phyloP scores from a whole-genome alignment of 2,329 filamentous ascomycete species.

The Colletotrichum camelliae region DNA sequence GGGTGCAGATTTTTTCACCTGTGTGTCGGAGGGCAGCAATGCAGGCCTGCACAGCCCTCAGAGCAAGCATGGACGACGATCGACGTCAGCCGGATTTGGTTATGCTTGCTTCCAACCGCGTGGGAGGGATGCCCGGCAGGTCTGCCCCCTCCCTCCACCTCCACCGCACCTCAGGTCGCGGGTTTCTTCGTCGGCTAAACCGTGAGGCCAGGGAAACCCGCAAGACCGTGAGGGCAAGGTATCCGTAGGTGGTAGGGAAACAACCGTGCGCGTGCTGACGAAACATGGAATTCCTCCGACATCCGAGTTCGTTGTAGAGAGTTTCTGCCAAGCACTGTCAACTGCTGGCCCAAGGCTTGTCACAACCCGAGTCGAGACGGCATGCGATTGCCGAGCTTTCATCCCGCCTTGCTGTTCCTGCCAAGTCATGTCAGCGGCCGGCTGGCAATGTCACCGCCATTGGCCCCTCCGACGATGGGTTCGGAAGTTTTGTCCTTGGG shows the following conservation, averaged over 20 bases:
- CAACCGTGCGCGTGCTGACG: conserved; percentile 12
- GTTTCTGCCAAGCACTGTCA: conserved; percentile 18
- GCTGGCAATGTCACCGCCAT: conserved; percentile 1
- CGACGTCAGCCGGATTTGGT: conserved; percentile 6
- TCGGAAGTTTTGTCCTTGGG: background rate
- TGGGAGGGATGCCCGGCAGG: conserved; percentile 7
- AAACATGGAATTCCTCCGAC: conserved; percentile 10
- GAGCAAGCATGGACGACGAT: conserved; percentile 1
- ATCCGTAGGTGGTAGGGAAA: background rate
- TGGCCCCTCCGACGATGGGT: background rate
- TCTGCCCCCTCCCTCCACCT: background rate
- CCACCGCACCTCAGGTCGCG: background rate
- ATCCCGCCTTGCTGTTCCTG: conserved; percentile 7
- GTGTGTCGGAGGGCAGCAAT: conserved; percentile 8
- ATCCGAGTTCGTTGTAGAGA: conserved; percentile 2
- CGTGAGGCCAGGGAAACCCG: background rate
- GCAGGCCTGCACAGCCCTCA: conserved; percentile 7
- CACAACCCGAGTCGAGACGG: conserved; percentile 8
- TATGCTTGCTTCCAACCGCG: conserved; percentile 12
- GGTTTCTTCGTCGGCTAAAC: background rate
- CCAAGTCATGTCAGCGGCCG: conserved; percentile 10
- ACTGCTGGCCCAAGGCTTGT: conserved; percentile 18
- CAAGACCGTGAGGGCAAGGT: background rate
- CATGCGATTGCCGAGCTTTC: conserved; percentile 13
- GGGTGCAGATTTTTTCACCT: background rate